Evolutionary conservation across 305 asterid genomes (phyloP), one percentile per base, ranked within the genome.

Genomic region (Plantago coronopus): DNA sequence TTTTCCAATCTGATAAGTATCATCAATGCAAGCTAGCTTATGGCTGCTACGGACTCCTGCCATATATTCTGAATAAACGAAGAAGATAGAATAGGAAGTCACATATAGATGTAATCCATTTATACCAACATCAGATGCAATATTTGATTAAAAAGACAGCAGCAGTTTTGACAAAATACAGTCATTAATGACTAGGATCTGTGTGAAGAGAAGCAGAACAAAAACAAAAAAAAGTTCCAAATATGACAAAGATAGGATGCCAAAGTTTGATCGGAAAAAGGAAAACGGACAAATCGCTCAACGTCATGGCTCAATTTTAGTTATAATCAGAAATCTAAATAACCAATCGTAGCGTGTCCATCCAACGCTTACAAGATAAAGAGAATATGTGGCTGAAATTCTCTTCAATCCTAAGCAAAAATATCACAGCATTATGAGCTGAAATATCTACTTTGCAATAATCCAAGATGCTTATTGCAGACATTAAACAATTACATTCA

Each of bases 1-100:
- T 64, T 69, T 76, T 23, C 64, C 72, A 69, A 42, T 48, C 53
- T 66, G 54, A 57, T 56, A 56, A 57, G 45, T 60, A 64, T 69
- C 66, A 17, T 67, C 73, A 3, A 69, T 45, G 45, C 58, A 44
- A 49, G 69, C 64, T 37, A 73, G 54, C 22, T 72, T 70, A 65
- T 62, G 74, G 61, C 74, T 66, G 69, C 78, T 72, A 54, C 77
- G 60, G 57, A 71, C 63, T 31, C 76, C 43, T 31, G 71, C 76
- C 82, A 76, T 71, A 59, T 48, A 19, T 72, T 29, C 78, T 67
- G 76, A 53, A 66, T 51, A 56, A 23, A 17, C 4, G 18, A 16
- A 64, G 64, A 61, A 42, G 19, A 55, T 31, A 17, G 45, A 57
- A 42, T 42, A 60, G 57, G 62, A 59, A 50, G 23, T 54, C 29